Conservation (phyloP, 2,329 filamentous ascomycete species). For the Monosporascus sp. region DNA sequence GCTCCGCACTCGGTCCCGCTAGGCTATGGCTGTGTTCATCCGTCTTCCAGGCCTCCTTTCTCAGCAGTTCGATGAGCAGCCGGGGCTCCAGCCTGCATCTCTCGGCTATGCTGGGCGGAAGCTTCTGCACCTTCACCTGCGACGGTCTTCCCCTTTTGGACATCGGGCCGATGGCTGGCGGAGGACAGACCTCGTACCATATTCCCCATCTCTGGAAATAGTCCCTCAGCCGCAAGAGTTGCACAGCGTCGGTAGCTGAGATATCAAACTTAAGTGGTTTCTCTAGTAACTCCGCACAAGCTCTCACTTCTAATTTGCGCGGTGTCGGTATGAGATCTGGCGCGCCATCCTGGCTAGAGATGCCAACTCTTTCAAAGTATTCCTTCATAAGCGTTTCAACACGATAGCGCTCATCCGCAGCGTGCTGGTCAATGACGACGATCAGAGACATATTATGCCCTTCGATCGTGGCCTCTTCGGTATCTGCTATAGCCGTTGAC, state of each 20-base stretch:
- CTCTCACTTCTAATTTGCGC: conserved; percentile 7
- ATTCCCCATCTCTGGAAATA: conserved; percentile 75
- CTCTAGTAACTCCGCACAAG: conserved; percentile 33
- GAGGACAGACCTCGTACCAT: conserved; percentile 43
- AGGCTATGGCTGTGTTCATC: conserved; percentile 37
- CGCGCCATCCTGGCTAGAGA: conserved; percentile 1
- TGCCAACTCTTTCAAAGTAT: conserved; percentile 35
- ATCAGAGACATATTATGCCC: conserved; percentile 36
- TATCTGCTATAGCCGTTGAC: conserved; percentile 15
- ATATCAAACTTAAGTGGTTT: conserved; percentile 62
- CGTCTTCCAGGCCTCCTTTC: conserved; percentile 66
- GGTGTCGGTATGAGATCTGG: neutral
- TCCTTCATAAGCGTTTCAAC: conserved; percentile 64
- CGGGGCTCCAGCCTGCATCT: conserved; percentile 68
- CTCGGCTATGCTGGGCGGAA: conserved; percentile 71
- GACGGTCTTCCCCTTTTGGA: conserved; percentile 1
- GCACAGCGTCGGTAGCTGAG: conserved; percentile 49
- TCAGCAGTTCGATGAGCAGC: conserved; percentile 67
- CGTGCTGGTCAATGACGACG: conserved; percentile 86
- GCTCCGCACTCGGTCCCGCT: neutral
- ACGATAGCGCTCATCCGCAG: conserved; percentile 81
- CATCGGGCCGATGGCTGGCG: neutral
- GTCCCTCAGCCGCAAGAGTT: conserved; percentile 48
- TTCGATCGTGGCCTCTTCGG: neutral
- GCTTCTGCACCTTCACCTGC: conserved; percentile 43